Evolutionary conservation across 179 eudicot genomes (phyloP).

Genomic region (Patellifolia procumbens): DNA sequence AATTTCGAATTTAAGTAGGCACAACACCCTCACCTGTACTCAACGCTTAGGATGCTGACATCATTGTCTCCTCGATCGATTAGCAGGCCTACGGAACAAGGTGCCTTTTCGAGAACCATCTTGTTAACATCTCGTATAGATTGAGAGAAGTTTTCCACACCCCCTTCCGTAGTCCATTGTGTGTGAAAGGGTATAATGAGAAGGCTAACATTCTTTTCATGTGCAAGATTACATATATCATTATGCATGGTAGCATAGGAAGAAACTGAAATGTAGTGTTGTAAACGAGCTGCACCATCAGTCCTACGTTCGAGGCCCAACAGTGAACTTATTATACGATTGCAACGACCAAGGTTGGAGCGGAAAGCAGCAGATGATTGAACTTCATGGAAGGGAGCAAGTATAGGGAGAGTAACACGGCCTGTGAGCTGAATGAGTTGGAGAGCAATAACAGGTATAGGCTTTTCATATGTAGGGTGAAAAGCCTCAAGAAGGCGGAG

Average conservation of each 20-base stretch:
- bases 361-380: slow-evolving; percentile 29
- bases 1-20: too few relatives aligned
- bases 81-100: slow-evolving; percentile 63
- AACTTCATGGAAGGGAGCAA: slow-evolving; percentile 32
- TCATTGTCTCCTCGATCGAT: slow-evolving; percentile 45
- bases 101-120: slow-evolving; percentile 46
- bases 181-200: slow-evolving; percentile 54
- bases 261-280: slow-evolving; percentile 37
- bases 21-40: background rate
- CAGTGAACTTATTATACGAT: slow-evolving; percentile 43
- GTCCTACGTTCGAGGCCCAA: slow-evolving; percentile 36
- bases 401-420: slow-evolving; percentile 43
- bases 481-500: slow-evolving; percentile 47
- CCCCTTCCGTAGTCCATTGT: slow-evolving; percentile 36
- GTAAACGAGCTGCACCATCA: slow-evolving; percentile 35
- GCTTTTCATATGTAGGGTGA: slow-evolving; percentile 23
- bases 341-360: slow-evolving; percentile 39
- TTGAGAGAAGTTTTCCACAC: slow-evolving; percentile 33
- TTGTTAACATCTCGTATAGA: slow-evolving; percentile 47
- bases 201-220: slow-evolving; percentile 40
- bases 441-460: slow-evolving; percentile 38
- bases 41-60: background rate
- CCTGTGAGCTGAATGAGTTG: slow-evolving; percentile 67
- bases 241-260: slow-evolving; percentile 57
- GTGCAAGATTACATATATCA: slow-evolving; percentile 52